Conservation (phyloP, 108 stramenopile species). For the Skeletonema costatum region DNA sequence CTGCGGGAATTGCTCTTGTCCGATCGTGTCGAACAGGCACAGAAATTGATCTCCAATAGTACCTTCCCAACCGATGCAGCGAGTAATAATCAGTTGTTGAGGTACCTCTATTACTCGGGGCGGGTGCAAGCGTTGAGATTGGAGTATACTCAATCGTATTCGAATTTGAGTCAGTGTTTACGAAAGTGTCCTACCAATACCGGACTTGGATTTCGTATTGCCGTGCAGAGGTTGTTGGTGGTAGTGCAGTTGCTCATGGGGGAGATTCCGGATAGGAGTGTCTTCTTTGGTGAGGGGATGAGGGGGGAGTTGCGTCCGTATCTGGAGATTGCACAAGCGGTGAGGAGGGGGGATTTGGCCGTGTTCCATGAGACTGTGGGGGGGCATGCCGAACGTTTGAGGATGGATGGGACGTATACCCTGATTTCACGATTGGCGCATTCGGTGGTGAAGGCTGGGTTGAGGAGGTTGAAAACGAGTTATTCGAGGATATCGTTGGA, state of each 20-base stretch:
- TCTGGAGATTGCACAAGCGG: slow-evolving; percentile 94
- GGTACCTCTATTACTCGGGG: slow-evolving; percentile 96
- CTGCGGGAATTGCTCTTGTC: slow-evolving; percentile 70
- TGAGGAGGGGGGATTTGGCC: slow-evolving; percentile 92
- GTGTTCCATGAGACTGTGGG: slow-evolving; percentile 81
- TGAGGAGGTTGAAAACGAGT: slow-evolving; percentile 76
- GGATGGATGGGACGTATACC: slow-evolving; percentile 87
- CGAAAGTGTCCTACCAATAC: slow-evolving; percentile 96
- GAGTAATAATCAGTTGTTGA: slow-evolving; percentile 95
- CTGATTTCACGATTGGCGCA: slow-evolving; percentile 95
- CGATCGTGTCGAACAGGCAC: slow-evolving; percentile 94
- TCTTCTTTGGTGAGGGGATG: slow-evolving; percentile 86
- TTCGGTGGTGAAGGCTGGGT: slow-evolving; percentile 98
- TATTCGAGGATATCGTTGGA: slow-evolving; percentile 89
- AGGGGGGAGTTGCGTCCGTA: slow-evolving; percentile 85
- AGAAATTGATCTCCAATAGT: slow-evolving; percentile 89
- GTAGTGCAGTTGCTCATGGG: slow-evolving; percentile 97
- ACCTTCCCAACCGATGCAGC: slow-evolving; percentile 87
- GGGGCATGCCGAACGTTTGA: slow-evolving; percentile 63
- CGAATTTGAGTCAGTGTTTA: slow-evolving; percentile 91
- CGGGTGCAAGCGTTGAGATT: slow-evolving; percentile 92
- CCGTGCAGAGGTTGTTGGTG: slow-evolving; percentile 83
- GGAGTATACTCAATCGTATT: slow-evolving; percentile 94
- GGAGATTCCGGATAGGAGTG: slow-evolving; percentile 92
- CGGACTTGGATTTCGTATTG: slow-evolving; percentile 89